Evolutionary conservation across 192 early-diverging fungal species (phyloP).

Genomic region (Coemansia biformis): DNA sequence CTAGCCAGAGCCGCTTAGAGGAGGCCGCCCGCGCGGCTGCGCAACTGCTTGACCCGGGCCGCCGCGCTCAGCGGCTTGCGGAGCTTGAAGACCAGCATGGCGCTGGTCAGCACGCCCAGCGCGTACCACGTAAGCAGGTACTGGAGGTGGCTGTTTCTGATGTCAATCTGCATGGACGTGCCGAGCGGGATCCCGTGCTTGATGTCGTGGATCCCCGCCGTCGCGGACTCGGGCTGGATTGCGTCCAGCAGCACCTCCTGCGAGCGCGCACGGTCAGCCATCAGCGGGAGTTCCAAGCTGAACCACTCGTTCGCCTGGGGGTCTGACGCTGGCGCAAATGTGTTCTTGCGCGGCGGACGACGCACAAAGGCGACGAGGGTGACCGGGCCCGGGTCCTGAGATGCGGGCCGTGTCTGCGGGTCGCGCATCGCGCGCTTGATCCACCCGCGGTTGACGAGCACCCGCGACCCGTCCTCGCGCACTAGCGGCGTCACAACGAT

Average conservation of each 20-base stretch:
- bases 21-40: constrained; percentile 29
- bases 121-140: constrained; percentile 89
- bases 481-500: constrained; percentile 70
- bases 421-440: constrained; percentile 66
- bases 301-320: constrained; percentile 76
- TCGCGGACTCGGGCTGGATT: constrained; percentile 54
- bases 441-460: constrained; percentile 89
- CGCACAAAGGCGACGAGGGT: constrained; percentile 65
- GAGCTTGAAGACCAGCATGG: constrained; percentile 61
- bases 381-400: constrained; percentile 52
- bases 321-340: constrained; percentile 57
- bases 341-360: constrained; percentile 51
- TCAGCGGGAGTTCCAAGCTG: constrained; percentile 68
- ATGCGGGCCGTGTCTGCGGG: constrained; percentile 51
- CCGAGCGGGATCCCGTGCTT: constrained; percentile 66
- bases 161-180: constrained; percentile 63
- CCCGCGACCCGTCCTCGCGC: constrained; percentile 62
- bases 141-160: constrained; percentile 80
- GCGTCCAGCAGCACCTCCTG: constrained; percentile 73
- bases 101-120: constrained; percentile 60
- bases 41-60: constrained; percentile 29
- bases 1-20: too few species aligned
- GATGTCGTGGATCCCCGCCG: constrained; percentile 18
- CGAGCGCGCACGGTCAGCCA: constrained; percentile 61
- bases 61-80: constrained; percentile 52